Percentiles rank a stretch among this genome's conserved stretches.
Evolutionary conservation across 2,329 filamentous ascomycete genomes (phyloP).

Genomic region (Sporothrix schenckii): DNA sequence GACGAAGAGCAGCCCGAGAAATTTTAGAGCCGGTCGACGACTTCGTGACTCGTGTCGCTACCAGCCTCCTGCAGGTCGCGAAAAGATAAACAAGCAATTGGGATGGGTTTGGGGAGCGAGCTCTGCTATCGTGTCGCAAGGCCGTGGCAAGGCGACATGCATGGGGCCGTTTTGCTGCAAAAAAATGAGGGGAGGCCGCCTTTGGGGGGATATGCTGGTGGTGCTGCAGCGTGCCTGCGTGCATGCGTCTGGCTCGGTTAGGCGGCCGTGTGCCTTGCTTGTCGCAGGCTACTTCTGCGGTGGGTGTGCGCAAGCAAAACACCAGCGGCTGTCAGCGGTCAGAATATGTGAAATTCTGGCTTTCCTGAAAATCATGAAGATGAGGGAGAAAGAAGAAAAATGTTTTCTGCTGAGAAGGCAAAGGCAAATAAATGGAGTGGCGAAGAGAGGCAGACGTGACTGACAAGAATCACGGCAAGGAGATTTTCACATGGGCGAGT

Average conservation of each 20-base stretch:
- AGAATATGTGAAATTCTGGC: not conserved
- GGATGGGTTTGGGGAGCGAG: slow-evolving; percentile 7
- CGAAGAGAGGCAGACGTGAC: slow-evolving; percentile 7
- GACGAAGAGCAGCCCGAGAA: not conserved
- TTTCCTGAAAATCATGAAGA: not conserved
- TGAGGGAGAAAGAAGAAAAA: not conserved
- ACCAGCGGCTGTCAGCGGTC: too few species aligned
- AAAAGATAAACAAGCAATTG: slow-evolving; percentile 24
- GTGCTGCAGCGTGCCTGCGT: slow-evolving; percentile 6
- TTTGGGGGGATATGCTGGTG: slow-evolving; percentile 3
- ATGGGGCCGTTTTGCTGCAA: slow-evolving; percentile 7
- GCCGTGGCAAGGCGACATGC: slow-evolving; percentile 22
- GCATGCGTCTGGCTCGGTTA: not conserved
- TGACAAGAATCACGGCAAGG: slow-evolving; percentile 4
- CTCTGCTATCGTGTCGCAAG: slow-evolving; percentile 24
- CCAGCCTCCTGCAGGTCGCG: slow-evolving; percentile 25
- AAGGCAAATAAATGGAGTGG: not conserved
- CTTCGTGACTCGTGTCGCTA: slow-evolving; percentile 1
- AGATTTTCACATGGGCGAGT: slow-evolving; percentile 18
- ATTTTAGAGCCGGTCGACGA: not conserved
- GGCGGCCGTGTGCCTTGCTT: slow-evolving; percentile 24
- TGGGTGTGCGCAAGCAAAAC: not conserved
- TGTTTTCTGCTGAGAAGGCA: not conserved
- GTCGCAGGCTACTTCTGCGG: not conserved
- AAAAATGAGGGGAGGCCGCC: slow-evolving; percentile 29